Evolutionary conservation across 805 yeast genomes (phyloP).

Genomic region (Yamadazyma phyllophila): DNA sequence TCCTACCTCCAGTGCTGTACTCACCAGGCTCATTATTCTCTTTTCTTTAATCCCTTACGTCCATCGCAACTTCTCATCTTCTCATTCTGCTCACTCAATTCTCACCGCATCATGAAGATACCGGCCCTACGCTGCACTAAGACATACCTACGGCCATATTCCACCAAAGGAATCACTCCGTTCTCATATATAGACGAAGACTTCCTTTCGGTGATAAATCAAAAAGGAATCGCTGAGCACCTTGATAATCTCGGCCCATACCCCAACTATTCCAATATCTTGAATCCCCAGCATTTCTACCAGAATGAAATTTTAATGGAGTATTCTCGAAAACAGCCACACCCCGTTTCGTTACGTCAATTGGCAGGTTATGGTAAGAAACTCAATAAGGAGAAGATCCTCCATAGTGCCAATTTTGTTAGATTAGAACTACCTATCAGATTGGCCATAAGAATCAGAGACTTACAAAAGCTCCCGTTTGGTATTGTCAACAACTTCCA

Average conservation of each 20-base stretch:
- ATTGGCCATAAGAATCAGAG: constrained; percentile 74
- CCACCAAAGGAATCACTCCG: constrained; percentile 17
- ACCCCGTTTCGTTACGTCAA: constrained; percentile 88
- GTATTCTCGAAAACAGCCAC: constrained; percentile 66
- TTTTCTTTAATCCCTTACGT: too few relatives aligned
- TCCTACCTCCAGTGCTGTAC: too few relatives aligned
- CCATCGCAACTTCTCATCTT: too few relatives aligned
- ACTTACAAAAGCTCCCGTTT: constrained; percentile 79
- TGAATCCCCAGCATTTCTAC: constrained; percentile 74
- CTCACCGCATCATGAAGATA: too few relatives aligned
- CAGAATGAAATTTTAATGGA: constrained; percentile 68
- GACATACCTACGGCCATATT: too few relatives aligned
- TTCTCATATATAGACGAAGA: constrained; percentile 34
- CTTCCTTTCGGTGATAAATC: constrained; percentile 31
- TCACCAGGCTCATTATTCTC: too few relatives aligned
- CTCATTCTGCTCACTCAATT: too few relatives aligned
- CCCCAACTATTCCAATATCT: constrained; percentile 39
- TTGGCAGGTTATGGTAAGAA: constrained; percentile 85
- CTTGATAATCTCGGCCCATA: constrained; percentile 34
- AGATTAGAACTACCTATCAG: constrained; percentile 81
- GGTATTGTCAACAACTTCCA: constrained; percentile 83
- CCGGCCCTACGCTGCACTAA: too few relatives aligned
- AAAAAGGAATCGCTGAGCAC: constrained; percentile 27
- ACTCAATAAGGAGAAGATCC: constrained; percentile 70
- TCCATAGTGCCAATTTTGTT: constrained; percentile 86